phyloP scores from a whole-genome alignment of 352 stramenopile genomes.

The Phytophthora multivora region DNA sequence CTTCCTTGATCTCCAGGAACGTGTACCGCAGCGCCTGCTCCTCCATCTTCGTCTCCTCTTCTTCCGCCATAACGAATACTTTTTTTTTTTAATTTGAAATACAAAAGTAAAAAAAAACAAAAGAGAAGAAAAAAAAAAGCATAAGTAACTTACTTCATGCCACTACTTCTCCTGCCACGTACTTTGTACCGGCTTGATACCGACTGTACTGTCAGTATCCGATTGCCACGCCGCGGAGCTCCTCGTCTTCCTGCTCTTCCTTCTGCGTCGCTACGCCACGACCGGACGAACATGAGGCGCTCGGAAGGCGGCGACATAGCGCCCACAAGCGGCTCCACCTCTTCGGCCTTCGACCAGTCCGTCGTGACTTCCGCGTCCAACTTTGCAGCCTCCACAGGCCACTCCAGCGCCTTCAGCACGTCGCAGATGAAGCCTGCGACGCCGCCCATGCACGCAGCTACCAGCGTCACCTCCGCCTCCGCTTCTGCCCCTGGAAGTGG shows the following conservation, averaged over 20 bases:
- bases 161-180: not conserved
- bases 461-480: not conserved
- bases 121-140: not conserved
- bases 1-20: conserved; percentile 80
- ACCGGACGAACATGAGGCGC: conserved; percentile 31
- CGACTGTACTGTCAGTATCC: not conserved
- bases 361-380: not conserved
- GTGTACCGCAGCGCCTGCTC: conserved; percentile 49
- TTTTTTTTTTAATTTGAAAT: conserved; percentile 13
- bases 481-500: conserved; percentile 4
- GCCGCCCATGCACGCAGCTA: conserved; percentile 6
- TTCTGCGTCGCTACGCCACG: conserved; percentile 1
- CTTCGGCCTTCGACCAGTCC: conserved; percentile 4
- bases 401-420: not conserved
- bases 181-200: conserved; percentile 4
- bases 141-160: conserved; percentile 4
- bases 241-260: conserved; percentile 8
- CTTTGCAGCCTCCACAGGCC: not conserved
- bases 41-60: conserved; percentile 7
- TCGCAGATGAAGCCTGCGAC: conserved; percentile 14
- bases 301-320: conserved; percentile 19
- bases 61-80: conserved; percentile 24
- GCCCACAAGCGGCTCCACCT: not conserved
- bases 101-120: not conserved
- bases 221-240: conserved; percentile 10